Base-by-base conservation (phyloP, 2,329 filamentous ascomycete species). In the Falciphora oryzae region DNA sequence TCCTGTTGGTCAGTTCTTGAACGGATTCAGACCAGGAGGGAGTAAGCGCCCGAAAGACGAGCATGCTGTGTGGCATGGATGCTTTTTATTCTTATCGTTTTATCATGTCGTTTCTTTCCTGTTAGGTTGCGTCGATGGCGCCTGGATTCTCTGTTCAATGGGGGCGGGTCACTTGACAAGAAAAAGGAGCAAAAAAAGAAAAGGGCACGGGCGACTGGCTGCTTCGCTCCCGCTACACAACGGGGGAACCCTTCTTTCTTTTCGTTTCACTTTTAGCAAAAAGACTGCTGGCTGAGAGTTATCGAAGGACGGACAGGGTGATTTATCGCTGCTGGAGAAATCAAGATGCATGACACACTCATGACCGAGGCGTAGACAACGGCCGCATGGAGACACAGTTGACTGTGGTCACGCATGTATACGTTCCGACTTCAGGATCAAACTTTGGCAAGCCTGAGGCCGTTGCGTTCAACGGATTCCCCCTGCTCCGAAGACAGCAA, bases 131-230 rank as follows among this genome's bases (percentile, higher is more conserved):
- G 44, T 53, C 44, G 22, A 53, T 4, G 44, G 44, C 44, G 44
- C 44, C 44, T 53, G 44, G 44, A 53, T n/a, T 53, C n/a, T 53
- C 22, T n/a, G 22, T 53, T 53, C 44, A 53, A 31, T 27, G 57
- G 38, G 22, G 59, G 28, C 59, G 28, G 62, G 50, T 32, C 32
- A 57, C 50, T 61, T 62, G 53, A 59, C 57, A 57, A 58, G 57
- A 59, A 38, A 63, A 28, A 53, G 50, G 50, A 38, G 22, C 44
- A n/a, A 25, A 53, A 61, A 44, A 62, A 56, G 53, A 66, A 61
- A 66, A 57, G n/a, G 61, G 57, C 25, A 58, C 29, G 25, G 57
- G 57, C 27, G 57, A 58, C 57, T 58, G 57, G 57, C 57, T 58
- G 29, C 57, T 58, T 53, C 44, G 44, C 44, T 53, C 44, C 44